A percentile compares a stretch with the other conserved stretches of the same genome.
Evolutionary conservation across 495 filamentous ascomycete genomes (phyloP).

Genomic region (Daldinia bambusicola): DNA sequence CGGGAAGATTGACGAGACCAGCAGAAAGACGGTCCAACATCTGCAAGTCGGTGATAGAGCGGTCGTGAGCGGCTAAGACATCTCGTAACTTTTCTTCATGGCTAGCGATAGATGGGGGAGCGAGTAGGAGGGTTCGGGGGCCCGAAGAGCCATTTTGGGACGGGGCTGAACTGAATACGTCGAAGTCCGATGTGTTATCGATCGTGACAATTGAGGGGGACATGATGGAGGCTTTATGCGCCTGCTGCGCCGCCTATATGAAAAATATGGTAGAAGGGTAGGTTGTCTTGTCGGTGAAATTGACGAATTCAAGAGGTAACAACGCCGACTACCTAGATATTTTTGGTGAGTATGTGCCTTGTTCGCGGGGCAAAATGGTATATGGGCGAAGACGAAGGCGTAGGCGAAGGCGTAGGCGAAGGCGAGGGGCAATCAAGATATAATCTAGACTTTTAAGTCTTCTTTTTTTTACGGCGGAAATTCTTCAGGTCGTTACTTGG

Average conservation of each 20-base stretch:
- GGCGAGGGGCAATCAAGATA: constrained; percentile 19
- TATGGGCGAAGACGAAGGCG: constrained; percentile 6
- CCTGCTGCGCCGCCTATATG: constrained; percentile 25
- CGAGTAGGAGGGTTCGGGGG: constrained; percentile 63
- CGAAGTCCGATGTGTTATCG: constrained; percentile 56
- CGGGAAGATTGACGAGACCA: constrained; percentile 81
- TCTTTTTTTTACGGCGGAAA: constrained; percentile 4
- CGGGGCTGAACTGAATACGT: constrained; percentile 36
- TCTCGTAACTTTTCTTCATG: constrained; percentile 58
- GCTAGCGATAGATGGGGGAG: constrained; percentile 63
- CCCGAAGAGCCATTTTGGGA: constrained; percentile 36
- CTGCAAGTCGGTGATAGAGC: constrained; percentile 83
- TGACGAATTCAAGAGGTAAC: constrained; percentile 1
- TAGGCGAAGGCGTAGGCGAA: too few species aligned
- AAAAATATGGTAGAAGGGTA: neutral
- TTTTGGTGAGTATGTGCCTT: constrained; percentile 6
- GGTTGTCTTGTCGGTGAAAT: neutral
- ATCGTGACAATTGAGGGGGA: constrained; percentile 52
- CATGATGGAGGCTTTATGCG: constrained; percentile 44
- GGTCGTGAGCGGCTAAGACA: constrained; percentile 69
- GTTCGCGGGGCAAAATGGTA: constrained; percentile 25
- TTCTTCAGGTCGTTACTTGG: neutral
- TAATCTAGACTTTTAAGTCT: neutral
- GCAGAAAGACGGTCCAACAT: constrained; percentile 96
- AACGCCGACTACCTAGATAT: constrained; percentile 4